Evolutionary conservation across 345 rosid genomes (phyloP), one percentile per base, ranked within the genome.

Genomic region (Salix suchowensis): DNA sequence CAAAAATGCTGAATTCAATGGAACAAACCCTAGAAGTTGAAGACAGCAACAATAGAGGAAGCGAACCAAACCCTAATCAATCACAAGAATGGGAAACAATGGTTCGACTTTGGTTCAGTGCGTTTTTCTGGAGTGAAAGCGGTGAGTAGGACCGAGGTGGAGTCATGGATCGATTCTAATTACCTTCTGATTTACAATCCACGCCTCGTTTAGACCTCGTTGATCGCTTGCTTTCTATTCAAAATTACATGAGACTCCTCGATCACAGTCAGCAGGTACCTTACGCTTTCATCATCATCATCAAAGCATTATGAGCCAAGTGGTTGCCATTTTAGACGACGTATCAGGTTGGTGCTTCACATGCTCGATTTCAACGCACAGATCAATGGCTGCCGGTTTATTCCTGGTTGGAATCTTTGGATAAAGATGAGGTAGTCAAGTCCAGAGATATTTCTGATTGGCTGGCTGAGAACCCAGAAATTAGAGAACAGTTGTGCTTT

Each of bases 351-450:
- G 93, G 88, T 70, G 73, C 80, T 72, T 88, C 85, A 14, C 91
- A 93, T 30, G 94, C 91, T 78, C 89, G 97, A 44, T 96, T 96
- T 83, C 97, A 96, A 74, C 86, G 99, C 15, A 90, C 95, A 0
- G 95, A 91, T 84, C 97, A 88, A 67, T 96, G 97, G 97, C 78
- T 85, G 71, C 97, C 98, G 3, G 97, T 92, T 50, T 93, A 96
- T 80, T 78, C 91, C 2, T 93, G 99, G 99, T 78, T 96, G 76
- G 98, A 96, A 46, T 88, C 96, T 37, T 86, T 96, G 81, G 89
- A 88, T 73, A 81, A 77, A 8, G 94, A 90, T 65, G 98, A 93
- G 68, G 89, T 85, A 70, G 97, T 96, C 21, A 96, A 92, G 72
- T 92, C 99, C 19, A 91, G 91, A 50, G 97, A 96, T 61, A 92